Evolutionary conservation across 2,329 filamentous ascomycete genomes (phyloP).

Genomic region (Karstenula rhodostoma): DNA sequence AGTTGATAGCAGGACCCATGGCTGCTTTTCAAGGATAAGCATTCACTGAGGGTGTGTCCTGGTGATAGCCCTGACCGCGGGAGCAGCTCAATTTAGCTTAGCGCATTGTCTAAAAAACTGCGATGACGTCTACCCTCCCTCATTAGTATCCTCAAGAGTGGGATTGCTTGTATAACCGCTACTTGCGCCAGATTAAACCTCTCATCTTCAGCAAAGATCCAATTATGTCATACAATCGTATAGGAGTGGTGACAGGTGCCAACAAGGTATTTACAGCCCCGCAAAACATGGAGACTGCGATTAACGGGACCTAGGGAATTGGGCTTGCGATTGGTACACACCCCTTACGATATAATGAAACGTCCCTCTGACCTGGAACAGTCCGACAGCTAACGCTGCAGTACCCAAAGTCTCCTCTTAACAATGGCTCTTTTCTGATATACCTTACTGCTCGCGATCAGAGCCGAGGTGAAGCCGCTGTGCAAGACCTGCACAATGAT

Average conservation of each 20-base stretch:
- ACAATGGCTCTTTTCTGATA: constrained; percentile 59
- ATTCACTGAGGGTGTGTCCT: too few relatives aligned
- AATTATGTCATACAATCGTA: constrained; percentile 43
- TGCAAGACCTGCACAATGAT: constrained; percentile 55
- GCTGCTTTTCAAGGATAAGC: neutral
- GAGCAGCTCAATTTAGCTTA: neutral
- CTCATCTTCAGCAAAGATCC: neutral
- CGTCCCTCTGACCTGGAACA: constrained; percentile 21
- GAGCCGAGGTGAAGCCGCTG: constrained; percentile 57
- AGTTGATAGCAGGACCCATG: neutral
- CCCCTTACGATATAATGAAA: neutral
- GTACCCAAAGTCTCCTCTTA: constrained; percentile 59
- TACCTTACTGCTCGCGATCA: constrained; percentile 63
- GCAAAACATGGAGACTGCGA: constrained; percentile 3
- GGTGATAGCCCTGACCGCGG: neutral
- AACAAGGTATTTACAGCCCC: constrained; percentile 55
- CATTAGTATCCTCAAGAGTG: neutral
- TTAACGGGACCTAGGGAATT: constrained; percentile 46
- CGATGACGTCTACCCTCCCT: neutral
- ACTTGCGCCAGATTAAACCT: neutral
- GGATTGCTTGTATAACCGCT: neutral
- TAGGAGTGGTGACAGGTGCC: constrained; percentile 64
- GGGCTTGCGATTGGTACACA: constrained; percentile 56
- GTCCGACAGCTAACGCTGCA: constrained; percentile 63
- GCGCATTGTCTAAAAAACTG: neutral